phyloP scores from a whole-genome alignment of 2,329 filamentous ascomycete genomes.

The Uncinocarpus reesii region DNA sequence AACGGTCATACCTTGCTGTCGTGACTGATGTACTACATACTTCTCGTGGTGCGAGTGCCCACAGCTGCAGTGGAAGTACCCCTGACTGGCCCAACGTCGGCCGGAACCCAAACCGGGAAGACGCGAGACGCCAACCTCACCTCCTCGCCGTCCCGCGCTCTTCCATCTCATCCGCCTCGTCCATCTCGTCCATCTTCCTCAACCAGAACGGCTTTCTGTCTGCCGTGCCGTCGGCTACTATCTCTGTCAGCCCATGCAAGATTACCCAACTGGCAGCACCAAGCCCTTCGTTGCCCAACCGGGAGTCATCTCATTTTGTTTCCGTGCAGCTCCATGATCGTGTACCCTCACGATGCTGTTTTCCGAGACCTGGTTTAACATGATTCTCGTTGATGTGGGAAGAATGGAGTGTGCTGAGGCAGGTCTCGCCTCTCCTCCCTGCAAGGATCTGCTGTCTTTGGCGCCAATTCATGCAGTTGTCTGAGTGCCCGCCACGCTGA shows the following conservation, averaged over 20 bases:
- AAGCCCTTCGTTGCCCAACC: background rate
- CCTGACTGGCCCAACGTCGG: background rate
- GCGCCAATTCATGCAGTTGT: slow-evolving; percentile 10
- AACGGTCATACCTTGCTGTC: too few relatives aligned
- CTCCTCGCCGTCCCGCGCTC: background rate
- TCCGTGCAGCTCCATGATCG: background rate
- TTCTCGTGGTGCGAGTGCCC: too few relatives aligned
- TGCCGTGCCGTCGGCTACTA: too few relatives aligned
- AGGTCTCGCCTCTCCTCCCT: slow-evolving; percentile 3
- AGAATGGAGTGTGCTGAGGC: background rate
- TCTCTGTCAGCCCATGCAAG: too few relatives aligned
- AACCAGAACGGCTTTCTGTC: too few relatives aligned
- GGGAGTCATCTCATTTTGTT: background rate
- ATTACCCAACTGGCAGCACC: background rate
- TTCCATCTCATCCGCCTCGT: background rate
- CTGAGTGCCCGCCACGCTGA: slow-evolving; percentile 5
- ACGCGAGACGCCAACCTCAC: background rate
- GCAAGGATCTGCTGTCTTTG: slow-evolving; percentile 12
- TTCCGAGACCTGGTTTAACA: slow-evolving; percentile 4
- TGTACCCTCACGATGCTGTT: background rate
- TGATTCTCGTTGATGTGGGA: background rate
- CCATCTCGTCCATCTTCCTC: background rate
- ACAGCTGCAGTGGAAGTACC: background rate
- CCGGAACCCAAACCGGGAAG: slow-evolving; percentile 8
- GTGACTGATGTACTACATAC: too few relatives aligned